Conservation (phyloP, 352 stramenopile genomes). For the Lagenidium giganteum region DNA sequence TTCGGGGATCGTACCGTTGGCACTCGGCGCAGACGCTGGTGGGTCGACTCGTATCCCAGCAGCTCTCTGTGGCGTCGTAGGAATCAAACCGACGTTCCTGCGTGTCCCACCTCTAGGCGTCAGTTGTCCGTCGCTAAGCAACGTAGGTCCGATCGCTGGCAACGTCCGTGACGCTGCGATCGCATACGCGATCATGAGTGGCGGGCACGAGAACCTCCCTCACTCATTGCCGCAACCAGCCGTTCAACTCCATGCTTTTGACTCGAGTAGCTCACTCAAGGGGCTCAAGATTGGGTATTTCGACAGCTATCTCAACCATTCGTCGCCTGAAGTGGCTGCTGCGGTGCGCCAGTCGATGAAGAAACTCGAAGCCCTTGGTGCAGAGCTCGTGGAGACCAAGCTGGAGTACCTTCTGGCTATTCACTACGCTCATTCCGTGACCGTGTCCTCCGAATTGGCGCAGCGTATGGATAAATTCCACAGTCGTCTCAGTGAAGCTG, state of each 20-base stretch:
- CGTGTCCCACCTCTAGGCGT: slow-evolving; percentile 42
- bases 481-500: slow-evolving; percentile 38
- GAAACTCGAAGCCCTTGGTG: slow-evolving; percentile 35
- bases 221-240: slow-evolving; percentile 34
- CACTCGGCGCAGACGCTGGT: slow-evolving; percentile 79
- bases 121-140: slow-evolving; percentile 47
- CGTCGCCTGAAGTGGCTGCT: slow-evolving; percentile 36
- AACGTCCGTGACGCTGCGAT: slow-evolving; percentile 67
- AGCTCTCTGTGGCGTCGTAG: slow-evolving; percentile 72
- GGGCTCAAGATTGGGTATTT: slow-evolving; percentile 72
- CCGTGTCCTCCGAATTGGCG: slow-evolving; percentile 72
- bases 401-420: slow-evolving; percentile 71
- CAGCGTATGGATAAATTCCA: slow-evolving; percentile 54
- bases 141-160: slow-evolving; percentile 72
- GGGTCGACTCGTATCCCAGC: slow-evolving; percentile 86
- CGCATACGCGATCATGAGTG: slow-evolving; percentile 75
- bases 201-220: slow-evolving; percentile 26
- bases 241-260: slow-evolving; percentile 43
- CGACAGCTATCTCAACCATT: slow-evolving; percentile 58
- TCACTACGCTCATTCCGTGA: slow-evolving; percentile 62
- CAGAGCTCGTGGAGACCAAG: slow-evolving; percentile 57
- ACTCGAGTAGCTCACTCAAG: slow-evolving; percentile 36
- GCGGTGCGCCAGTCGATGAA: slow-evolving; percentile 36
- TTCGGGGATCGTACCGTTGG: slow-evolving; percentile 72
- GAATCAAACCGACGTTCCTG: slow-evolving; percentile 79